These are phyloP conservation scores for Cystobasidium onofrii DNA, from an alignment of 768 basidiomycete genomes.

Conservation along the genomic window DNA sequence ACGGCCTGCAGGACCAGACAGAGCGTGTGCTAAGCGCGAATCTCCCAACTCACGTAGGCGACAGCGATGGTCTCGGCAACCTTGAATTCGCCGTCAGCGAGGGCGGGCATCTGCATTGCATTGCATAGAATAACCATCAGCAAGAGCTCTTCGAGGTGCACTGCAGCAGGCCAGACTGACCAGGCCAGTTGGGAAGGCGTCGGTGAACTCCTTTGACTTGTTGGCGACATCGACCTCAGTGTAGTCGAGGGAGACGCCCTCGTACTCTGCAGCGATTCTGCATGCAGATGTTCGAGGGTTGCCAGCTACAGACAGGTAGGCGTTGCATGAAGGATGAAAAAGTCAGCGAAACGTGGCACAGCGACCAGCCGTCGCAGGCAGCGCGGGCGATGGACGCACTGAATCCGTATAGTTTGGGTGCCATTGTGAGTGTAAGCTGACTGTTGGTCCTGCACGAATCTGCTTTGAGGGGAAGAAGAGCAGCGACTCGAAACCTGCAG, in stretches of 20 bases:
- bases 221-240: conserved; percentile 36
- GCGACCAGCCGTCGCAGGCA: not conserved
- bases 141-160: not conserved
- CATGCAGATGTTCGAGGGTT: conserved; percentile 10
- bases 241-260: conserved; percentile 38
- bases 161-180: conserved; percentile 22
- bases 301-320: not conserved
- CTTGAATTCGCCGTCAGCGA: conserved; percentile 70
- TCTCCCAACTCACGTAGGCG: conserved; percentile 69
- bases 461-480: no score
- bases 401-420: conserved; percentile 22
- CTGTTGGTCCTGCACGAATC: no score
- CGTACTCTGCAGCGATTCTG: conserved; percentile 37
- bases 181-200: conserved; percentile 54
- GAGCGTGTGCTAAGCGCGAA: no score
- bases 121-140: not conserved
- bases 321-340: not conserved
- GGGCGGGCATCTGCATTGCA: conserved; percentile 61
- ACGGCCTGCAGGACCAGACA: not conserved
- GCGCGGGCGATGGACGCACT: not conserved
- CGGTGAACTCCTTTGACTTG: conserved; percentile 35
- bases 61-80: conserved; percentile 72
- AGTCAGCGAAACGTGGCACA: not conserved
- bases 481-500: no score
- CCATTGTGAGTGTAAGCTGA: conserved; percentile 5